A percentile compares a stretch with the other conserved stretches of the same genome.
Conservation (phyloP, 2,329 filamentous ascomycete genomes). For the Parastagonospora avenae region DNA sequence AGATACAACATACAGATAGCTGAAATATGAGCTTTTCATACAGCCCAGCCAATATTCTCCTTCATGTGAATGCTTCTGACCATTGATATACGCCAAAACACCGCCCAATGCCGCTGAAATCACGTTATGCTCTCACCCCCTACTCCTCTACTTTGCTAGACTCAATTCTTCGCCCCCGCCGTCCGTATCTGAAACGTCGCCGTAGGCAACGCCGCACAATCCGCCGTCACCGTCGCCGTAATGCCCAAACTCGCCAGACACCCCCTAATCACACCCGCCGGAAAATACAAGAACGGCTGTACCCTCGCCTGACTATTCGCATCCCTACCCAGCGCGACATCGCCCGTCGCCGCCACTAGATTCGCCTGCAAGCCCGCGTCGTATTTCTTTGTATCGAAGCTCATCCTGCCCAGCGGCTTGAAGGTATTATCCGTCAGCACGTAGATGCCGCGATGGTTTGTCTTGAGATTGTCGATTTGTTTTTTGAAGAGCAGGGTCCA, state of each 20-base stretch:
- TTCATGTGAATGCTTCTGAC: background rate
- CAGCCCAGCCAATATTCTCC: background rate
- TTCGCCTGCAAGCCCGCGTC: conserved; percentile 32
- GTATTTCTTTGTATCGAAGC: conserved; percentile 63
- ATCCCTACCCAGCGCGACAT: conserved; percentile 57
- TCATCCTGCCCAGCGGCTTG: conserved; percentile 87
- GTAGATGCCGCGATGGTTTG: conserved; percentile 95
- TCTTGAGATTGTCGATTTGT: conserved; percentile 98
- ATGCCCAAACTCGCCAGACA: conserved; percentile 93
- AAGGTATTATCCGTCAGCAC: conserved; percentile 94
- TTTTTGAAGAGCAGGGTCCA: conserved; percentile 95
- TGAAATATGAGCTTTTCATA: conserved; percentile 4
- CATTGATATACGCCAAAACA: conserved; percentile 10
- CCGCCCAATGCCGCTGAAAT: conserved; percentile 40
- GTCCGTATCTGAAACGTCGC: conserved; percentile 98
- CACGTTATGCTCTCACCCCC: background rate
- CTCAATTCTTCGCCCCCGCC: conserved; percentile 67
- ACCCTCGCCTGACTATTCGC: conserved; percentile 37
- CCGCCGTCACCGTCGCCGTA: conserved; percentile 87
- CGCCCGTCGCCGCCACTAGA: conserved; percentile 39
- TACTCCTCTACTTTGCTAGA: background rate
- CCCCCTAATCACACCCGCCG: conserved; percentile 88
- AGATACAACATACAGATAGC: conserved; percentile 3
- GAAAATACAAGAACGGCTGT: conserved; percentile 83
- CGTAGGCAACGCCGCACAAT: conserved; percentile 81